Evolutionary conservation across 2,329 filamentous ascomycete species (phyloP), one percentile per base, ranked within the genome.

Genomic region (Hymenoscyphus occultus): DNA sequence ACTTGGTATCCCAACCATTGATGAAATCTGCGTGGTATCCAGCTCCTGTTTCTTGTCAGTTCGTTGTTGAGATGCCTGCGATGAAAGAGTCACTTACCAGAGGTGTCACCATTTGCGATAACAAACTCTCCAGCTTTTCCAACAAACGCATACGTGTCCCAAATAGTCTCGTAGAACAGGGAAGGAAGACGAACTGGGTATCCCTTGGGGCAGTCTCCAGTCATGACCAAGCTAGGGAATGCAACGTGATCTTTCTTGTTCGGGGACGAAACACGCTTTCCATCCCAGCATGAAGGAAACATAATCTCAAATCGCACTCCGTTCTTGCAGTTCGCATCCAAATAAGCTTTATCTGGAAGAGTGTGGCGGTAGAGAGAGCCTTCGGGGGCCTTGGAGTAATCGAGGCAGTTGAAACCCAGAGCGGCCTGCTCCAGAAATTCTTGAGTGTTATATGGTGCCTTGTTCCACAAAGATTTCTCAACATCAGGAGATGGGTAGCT

Each of bases 271-370:
- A 80, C 69, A 68, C 89, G 82, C 71, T 86, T 83, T 60, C 91
- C 91, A 72, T 95, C 91, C 90, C 92, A 96, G 84, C 92, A 97
- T 1, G 89, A 92, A 0, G 92, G 91, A 79, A 97, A 96, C 84
- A 92, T 91, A 65, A 96, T 78, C 78, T 97, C 93, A 56, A 94
- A 81, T 58, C 93, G 89, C 57, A 96, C 75, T 65, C 94, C 94
- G 73, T 96, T 84, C n/a, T 79, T 78, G 79, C 94, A 98, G 78
- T 94, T 88, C 63, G 83, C 83, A 74, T 97, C 93, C 42, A 97
- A 82, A 75, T 86, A 96, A 0, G 79, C 78, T 82, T 96, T 96
- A 72, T 89, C 84, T 0, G 94, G 93, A 71, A 97, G 73, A 75
- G 86, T 88, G 77, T 97, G 93, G 70, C 93, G 92, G 77, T 87